Percentiles rank a stretch among this genome's conserved stretches.
These are phyloP conservation scores for Pachysandra terminalis DNA, from an alignment of 164 flowering plant genomes.

Conservation along the genomic window DNA sequence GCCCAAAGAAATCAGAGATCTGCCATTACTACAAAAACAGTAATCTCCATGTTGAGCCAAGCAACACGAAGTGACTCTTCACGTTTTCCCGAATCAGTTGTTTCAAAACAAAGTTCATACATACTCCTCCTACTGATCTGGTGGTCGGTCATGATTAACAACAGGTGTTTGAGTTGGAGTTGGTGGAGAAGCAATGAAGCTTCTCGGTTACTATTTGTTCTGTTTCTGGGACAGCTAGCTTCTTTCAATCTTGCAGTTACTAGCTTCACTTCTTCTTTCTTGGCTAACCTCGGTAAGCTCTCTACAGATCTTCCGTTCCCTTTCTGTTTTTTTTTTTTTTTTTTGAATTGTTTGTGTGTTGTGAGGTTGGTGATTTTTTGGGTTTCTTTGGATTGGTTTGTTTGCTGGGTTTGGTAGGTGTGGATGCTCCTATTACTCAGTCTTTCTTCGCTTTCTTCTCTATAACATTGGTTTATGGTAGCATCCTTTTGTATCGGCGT, in stretches of 20 bases:
- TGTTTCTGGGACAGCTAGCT: conserved; percentile 55
- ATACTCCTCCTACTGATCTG: no score
- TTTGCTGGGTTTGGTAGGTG: conserved; percentile 38
- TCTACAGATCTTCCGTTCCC: not conserved
- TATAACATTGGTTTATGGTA: conserved; percentile 62
- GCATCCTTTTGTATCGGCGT: conserved; percentile 50
- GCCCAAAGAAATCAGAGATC: no score
- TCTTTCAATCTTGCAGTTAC: conserved; percentile 41
- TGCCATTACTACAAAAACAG: no score
- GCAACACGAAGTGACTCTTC: no score
- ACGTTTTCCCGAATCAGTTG: no score
- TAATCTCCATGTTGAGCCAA: no score
- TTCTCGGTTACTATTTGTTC: conserved; percentile 12
- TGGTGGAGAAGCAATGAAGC: conserved; percentile 27
- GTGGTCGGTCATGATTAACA: no score
- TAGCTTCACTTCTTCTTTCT: conserved; percentile 50
- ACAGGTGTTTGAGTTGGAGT: not conserved
- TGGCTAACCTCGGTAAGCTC: conserved; percentile 43
- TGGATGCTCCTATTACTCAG: conserved; percentile 66
- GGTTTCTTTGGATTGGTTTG: conserved; percentile 1
- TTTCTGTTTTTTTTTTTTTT: not conserved
- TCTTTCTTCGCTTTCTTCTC: conserved; percentile 41
- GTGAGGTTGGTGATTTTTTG: not conserved
- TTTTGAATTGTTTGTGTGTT: not conserved
- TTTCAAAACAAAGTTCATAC: no score